A percentile compares a stretch with the other conserved stretches of the same genome.
Conservation (phyloP, 352 stramenopile genomes). For the Halophytophthora polymorphica region DNA sequence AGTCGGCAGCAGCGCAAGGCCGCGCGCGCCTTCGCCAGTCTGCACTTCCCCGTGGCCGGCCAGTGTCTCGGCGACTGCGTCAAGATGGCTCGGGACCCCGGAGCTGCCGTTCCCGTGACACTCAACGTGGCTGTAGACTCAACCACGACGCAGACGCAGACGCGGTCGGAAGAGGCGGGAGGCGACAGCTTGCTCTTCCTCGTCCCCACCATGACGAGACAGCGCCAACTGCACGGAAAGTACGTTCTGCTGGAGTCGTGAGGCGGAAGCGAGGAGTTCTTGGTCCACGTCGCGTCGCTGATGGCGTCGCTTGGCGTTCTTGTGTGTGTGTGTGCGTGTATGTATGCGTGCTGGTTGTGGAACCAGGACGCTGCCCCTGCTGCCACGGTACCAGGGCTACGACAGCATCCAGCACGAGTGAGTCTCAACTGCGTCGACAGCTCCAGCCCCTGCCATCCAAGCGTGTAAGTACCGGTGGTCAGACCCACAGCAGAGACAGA, state of each 20-base stretch:
- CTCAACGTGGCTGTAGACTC: not conserved
- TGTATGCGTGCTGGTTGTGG: not conserved
- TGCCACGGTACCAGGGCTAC: constrained; percentile 29
- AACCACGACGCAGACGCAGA: not conserved
- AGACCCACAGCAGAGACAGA: too few relatives aligned
- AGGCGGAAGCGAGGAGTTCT: too few relatives aligned
- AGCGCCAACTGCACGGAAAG: constrained; percentile 42
- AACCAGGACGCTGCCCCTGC: constrained; percentile 26
- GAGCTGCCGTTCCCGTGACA: not conserved
- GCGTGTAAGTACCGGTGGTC: too few relatives aligned
- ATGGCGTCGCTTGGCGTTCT: not conserved
- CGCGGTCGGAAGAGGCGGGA: not conserved
- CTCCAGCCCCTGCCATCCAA: too few relatives aligned
- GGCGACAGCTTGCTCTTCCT: constrained; percentile 30
- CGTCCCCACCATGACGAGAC: constrained; percentile 37
- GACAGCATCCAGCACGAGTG: constrained; percentile 3
- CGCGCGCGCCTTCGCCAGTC: constrained; percentile 27
- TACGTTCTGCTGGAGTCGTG: constrained; percentile 13
- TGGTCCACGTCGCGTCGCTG: too few relatives aligned
- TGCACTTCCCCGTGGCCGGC: constrained; percentile 28
- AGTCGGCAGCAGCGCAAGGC: constrained; percentile 31
- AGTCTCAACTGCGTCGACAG: not conserved
- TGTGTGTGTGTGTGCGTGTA: not conserved
- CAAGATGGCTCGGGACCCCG: constrained; percentile 3
- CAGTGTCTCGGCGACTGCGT: constrained; percentile 24